Evolutionary conservation across 495 filamentous ascomycete genomes (phyloP), one percentile per base, ranked within the genome.

Genomic region (Aspergillus affinis): DNA sequence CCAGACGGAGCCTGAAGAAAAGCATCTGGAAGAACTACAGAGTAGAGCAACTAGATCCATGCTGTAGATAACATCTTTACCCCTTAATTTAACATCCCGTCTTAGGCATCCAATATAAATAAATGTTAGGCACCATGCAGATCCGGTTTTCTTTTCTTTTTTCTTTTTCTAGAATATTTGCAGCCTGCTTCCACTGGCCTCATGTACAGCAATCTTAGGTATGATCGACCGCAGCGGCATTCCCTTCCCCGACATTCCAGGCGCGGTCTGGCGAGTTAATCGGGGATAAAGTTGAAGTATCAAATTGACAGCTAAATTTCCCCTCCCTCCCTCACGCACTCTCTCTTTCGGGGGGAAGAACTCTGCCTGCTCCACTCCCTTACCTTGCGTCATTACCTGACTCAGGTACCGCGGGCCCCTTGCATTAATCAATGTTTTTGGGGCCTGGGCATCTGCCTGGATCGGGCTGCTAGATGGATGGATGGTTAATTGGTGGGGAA

Each of bases 271-370:
- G 8, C 18, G 47, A 49, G 47, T 26, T 49, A 49, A 49, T 49
- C 47, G 18, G 47, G 46, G 17, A 20, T 49, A 49, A 49, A 49
- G 47, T 49, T 49, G 47, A 49, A 19, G 21, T 26, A 19, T 26
- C 47, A 49, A 6, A 20, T 19, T 49, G 47, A 49, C 47, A 49
- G 47, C 47, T 19, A 9, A 9, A 49, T 1, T 46, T 18, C 46
- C 46, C 46, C 6, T 20, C 21, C 18, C 8, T 49, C 18, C 10
- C 47, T 21, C 21, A 26, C n/a, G 15, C 21, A 3, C 18, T 12
- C 15, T 12, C 15, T 10, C 47, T 19, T 20, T 9, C n/a, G 1
- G 7, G 21, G n/a, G n/a, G 18, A 18, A 41, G 21, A 17, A 19
- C 17, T 49, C 21, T 49, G 17, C 36, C 36, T 10, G 13, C 9